Evolutionary conservation across 345 rosid species (phyloP).

Genomic region (Linum trigynum): DNA sequence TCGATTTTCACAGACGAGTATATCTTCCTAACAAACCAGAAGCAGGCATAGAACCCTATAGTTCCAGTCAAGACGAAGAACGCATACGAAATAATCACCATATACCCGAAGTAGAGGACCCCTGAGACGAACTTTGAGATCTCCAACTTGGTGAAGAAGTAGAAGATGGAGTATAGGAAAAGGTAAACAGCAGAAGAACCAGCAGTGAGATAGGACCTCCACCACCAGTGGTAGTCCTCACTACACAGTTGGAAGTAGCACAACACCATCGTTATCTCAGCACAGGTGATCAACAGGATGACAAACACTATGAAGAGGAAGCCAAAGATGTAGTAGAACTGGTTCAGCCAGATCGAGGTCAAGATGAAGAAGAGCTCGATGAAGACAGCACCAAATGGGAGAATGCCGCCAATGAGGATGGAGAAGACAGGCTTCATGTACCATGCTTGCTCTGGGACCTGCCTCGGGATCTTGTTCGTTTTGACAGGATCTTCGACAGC

Average conservation of each 20-base stretch:
- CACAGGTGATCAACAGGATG: constrained; percentile 80
- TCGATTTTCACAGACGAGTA: constrained; percentile 93
- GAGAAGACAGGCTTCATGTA: constrained; percentile 92
- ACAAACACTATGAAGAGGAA: constrained; percentile 92
- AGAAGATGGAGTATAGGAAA: constrained; percentile 88
- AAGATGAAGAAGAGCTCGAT: constrained; percentile 95
- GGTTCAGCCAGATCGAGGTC: constrained; percentile 97
- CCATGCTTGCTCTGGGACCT: constrained; percentile 94
- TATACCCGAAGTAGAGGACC: constrained; percentile 85
- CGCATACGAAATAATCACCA: constrained; percentile 75
- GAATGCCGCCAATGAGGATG: constrained; percentile 87
- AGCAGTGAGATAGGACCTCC: constrained; percentile 93
- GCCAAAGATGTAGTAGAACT: constrained; percentile 97
- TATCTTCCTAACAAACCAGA: constrained; percentile 93
- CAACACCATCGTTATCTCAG: constrained; percentile 84
- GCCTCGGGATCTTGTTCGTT: constrained; percentile 92
- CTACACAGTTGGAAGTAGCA: constrained; percentile 98
- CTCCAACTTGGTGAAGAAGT: constrained; percentile 91
- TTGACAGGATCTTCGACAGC: constrained; percentile 86
- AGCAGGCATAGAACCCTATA: constrained; percentile 93
- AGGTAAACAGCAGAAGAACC: constrained; percentile 94
- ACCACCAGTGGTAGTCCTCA: constrained; percentile 98
- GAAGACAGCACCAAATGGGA: constrained; percentile 94
- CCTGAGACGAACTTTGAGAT: constrained; percentile 88
- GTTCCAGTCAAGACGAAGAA: constrained; percentile 93